Evolutionary conservation across 2,329 filamentous ascomycete species (phyloP).

Genomic region (Hypoxylon sp.): DNA sequence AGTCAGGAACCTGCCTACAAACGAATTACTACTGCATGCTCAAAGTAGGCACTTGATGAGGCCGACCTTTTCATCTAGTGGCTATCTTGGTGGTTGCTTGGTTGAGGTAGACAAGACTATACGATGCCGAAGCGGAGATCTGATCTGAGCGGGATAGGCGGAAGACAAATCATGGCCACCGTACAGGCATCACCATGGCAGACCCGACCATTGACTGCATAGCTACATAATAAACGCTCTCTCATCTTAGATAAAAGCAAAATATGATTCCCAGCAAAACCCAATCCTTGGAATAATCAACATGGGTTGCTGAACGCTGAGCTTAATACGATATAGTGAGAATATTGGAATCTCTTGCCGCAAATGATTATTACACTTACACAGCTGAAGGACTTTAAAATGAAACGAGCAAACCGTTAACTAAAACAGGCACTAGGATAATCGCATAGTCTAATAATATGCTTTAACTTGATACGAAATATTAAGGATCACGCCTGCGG

Average conservation of each 20-base stretch:
- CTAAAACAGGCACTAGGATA: not conserved
- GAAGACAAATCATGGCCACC: slow-evolving; percentile 22
- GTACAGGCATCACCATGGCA: slow-evolving; percentile 1
- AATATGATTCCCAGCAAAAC: slow-evolving; percentile 16
- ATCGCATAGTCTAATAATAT: slow-evolving; percentile 7
- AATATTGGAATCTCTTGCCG: no score
- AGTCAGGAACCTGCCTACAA: slow-evolving; percentile 25
- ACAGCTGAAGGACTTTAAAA: not conserved
- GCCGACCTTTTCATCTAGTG: slow-evolving; percentile 12
- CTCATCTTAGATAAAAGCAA: slow-evolving; percentile 28
- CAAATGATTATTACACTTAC: not conserved
- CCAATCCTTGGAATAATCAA: slow-evolving; percentile 18
- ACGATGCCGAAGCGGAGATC: slow-evolving; percentile 10
- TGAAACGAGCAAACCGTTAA: slow-evolving; percentile 17
- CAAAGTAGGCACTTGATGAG: slow-evolving; percentile 17
- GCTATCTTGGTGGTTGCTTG: not conserved
- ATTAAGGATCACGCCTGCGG: slow-evolving; percentile 17
- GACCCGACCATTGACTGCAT: not conserved
- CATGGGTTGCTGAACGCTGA: slow-evolving; percentile 17
- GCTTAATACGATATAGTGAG: slow-evolving; percentile 19
- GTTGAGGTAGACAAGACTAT: not conserved
- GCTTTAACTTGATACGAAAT: slow-evolving; percentile 16
- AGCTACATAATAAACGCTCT: not conserved
- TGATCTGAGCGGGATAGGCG: slow-evolving; percentile 4
- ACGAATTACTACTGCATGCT: slow-evolving; percentile 1